Base-by-base conservation (phyloP, 2,329 filamentous ascomycete species). In the Fusarium sp. region DNA sequence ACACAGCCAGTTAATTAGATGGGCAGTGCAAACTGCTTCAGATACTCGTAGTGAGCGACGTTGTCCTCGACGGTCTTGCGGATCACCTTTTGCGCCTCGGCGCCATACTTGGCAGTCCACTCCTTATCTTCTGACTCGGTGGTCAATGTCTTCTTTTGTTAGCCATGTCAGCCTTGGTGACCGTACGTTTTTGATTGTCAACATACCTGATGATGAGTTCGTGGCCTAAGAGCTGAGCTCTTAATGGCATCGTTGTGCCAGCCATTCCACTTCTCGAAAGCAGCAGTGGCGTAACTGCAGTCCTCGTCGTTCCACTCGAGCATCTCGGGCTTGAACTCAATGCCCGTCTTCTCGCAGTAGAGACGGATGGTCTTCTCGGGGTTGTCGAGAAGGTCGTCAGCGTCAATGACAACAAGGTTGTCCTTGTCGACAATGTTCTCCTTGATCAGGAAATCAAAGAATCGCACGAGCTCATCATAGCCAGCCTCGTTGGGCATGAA, bases 221-320 rank as follows among this genome's bases (percentile, higher is more conserved):
- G 83, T 2, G 91, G 86, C 74, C 89, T 89, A 71, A 99, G 80
- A 61, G 88, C 88, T 34, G 84, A 89, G 73, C 91, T 96, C 67
- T 91, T 83, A 69, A 98, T 91, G 12, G 93, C 95, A 80, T 98
- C 95, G 68, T 98, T 91, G 76, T 98, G 95, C 80, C 96, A 98
- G 10, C 95, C 95, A 68, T 88, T 91, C 95, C 95, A 98, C 81
- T 99, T 98, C 79, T 93, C 92, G 78, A 98, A 98, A 15, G 88
- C 88, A 63, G 87, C 83, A 66, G 84, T 82, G 4, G 93, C 94
- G 61, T 85, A 80, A 47, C 92, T 88, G 69, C 90, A 88, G 64
- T 91, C 89, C 48, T 89, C 87, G 26, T 89, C 87, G 61, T 91
- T 86, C 95, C 95, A 98, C 56, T 85, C 82, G 61, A 99, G 82